phyloP scores from a whole-genome alignment of 768 basidiomycete species.

The Macrolepiota albuminosa region DNA sequence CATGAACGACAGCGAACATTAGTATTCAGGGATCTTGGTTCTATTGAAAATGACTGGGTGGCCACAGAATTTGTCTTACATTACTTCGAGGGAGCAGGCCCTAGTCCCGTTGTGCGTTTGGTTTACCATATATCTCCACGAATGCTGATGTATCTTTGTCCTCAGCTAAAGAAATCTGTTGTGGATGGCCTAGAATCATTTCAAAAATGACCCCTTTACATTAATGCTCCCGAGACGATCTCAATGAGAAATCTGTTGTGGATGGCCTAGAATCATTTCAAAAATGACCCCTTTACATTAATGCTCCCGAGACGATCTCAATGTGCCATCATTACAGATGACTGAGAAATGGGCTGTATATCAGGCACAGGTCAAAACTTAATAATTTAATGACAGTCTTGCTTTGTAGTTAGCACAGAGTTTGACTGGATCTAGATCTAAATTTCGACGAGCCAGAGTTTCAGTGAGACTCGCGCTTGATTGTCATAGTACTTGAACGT shows the following conservation, averaged over 20 bases:
- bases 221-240: not conserved
- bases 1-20: constrained; percentile 46
- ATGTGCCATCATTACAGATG: not conserved
- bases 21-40: constrained; percentile 68
- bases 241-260: constrained; percentile 36
- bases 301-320: not conserved
- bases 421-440: not conserved
- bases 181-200: constrained; percentile 33
- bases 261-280: constrained; percentile 30
- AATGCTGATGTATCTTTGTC: not conserved
- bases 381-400: not conserved
- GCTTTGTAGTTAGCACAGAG: not conserved
- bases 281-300: constrained; percentile 15
- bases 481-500: not conserved
- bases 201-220: constrained; percentile 17
- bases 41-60: constrained; percentile 70
- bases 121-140: not conserved
- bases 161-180: constrained; percentile 49
- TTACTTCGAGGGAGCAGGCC: constrained; percentile 67
- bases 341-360: not conserved
- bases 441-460: too few species aligned
- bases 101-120: constrained; percentile 64
- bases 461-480: not conserved
- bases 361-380: not conserved
- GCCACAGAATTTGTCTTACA: constrained; percentile 67